Evolutionary conservation across 73 alveolate genomes (phyloP), one percentile per base, ranked within the genome.

Genomic region (Breviolum minutum): DNA sequence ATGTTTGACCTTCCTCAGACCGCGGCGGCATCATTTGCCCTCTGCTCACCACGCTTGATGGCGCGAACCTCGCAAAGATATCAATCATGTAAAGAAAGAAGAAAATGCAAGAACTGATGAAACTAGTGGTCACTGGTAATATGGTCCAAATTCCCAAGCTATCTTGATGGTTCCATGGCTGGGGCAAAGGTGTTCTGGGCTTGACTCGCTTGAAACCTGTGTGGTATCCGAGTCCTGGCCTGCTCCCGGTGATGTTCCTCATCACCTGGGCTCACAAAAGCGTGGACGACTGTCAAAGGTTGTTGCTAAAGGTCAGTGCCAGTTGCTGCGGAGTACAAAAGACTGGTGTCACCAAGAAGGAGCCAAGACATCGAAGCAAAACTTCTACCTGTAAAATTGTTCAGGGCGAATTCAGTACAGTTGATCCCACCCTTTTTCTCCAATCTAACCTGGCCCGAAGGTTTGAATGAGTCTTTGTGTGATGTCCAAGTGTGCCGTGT

Each of bases 211-310:
- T 40, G 54, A 40, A 40, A 40, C 54, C 54, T 3, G 54, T 3
- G 3, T 40, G 54, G 3, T 40, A 2, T 40, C 54, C 54, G 54
- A 40, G 54, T 40, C 54, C 54, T 40, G 54, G 91, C 85, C 99
- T 84, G 84, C 88, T 95, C 79, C 81, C 92, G n/a, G 99, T 98
- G 83, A 98, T 98, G 77, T 61, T 99, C 79, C 66, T 86, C 83
- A 91, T 87, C 85, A 89, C 95, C 81, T 62, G 30, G 79, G 54
- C 54, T 0, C 0, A 40, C 54, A 3, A 40, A 40, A 40, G 54
- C 54, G 54, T 40, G 54, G 54, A 40, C 54, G 54, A 40, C 54
- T 40, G 54, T 40, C 54, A 40, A 40, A 40, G 54, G 54, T 40
- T 40, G 54, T 40, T 40, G 5, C 54, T 2, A 40, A 40, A 40